phyloP scores from a whole-genome alignment of 129 eudicot species.

The Tagetes erecta region DNA sequence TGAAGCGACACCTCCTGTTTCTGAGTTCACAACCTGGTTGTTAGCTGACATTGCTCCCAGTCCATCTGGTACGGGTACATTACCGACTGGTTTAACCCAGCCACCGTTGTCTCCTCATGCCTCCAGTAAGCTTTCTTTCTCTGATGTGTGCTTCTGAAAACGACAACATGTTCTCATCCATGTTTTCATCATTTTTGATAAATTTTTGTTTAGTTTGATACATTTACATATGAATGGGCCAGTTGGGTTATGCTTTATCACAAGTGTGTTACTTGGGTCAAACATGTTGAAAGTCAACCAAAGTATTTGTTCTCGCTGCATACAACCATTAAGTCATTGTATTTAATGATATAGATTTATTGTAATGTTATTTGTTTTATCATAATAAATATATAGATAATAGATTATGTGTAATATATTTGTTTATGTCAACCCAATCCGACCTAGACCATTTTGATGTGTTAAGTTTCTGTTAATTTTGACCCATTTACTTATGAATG shows the following conservation, averaged over 20 bases:
- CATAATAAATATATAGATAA: not conserved
- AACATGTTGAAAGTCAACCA: not conserved
- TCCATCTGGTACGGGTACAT: constrained; percentile 48
- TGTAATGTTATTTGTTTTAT: not conserved
- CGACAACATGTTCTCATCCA: not conserved
- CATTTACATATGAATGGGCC: not conserved
- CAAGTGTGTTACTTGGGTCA: not conserved
- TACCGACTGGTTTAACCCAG: constrained; percentile 73
- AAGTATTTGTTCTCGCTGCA: not conserved
- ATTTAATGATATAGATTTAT: not conserved
- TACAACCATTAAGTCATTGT: not conserved
- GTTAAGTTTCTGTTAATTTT: not conserved
- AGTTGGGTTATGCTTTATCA: not conserved
- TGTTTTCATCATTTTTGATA: not conserved
- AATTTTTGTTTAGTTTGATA: not conserved
- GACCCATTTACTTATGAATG: not conserved
- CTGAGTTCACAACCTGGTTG: constrained; percentile 49
- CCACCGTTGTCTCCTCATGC: constrained; percentile 72
- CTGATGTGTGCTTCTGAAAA: not conserved
- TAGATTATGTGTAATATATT: not conserved
- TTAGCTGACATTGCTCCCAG: constrained; percentile 68
- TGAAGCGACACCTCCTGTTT: constrained; percentile 41
- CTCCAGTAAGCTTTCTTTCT: constrained; percentile 53
- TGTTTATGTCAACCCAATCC: not conserved
- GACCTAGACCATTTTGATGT: not conserved